A percentile compares a stretch with the other conserved stretches of the same genome.
Conservation (phyloP, 495 filamentous ascomycete species). For the Talaromyces liani region DNA sequence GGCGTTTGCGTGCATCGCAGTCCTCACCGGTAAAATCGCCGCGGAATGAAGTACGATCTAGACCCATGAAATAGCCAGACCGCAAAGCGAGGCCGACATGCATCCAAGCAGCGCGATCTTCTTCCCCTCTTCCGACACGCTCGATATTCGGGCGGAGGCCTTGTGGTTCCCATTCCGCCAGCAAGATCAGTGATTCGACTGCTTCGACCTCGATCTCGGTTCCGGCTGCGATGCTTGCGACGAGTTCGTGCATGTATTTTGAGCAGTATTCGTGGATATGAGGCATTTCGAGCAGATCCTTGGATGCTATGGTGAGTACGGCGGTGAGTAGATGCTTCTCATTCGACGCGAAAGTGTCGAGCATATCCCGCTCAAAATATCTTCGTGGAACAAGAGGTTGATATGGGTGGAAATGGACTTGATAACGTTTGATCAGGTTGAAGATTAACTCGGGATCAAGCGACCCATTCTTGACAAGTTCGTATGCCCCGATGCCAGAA, state of each 20-base stretch:
- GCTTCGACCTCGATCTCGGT: slow-evolving; percentile 54
- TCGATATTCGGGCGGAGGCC: slow-evolving; percentile 42
- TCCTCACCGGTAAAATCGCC: slow-evolving; percentile 39
- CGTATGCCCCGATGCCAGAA: slow-evolving; percentile 37
- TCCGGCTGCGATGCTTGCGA: slow-evolving; percentile 53
- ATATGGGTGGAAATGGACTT: slow-evolving; percentile 53
- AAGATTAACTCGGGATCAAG: slow-evolving; percentile 41
- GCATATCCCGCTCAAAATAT: slow-evolving; percentile 41
- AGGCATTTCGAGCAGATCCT: slow-evolving; percentile 49
- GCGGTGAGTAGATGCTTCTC: slow-evolving; percentile 57
- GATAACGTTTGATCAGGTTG: slow-evolving; percentile 45
- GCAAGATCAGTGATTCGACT: slow-evolving; percentile 54
- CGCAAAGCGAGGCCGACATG: slow-evolving; percentile 57
- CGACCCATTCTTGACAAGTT: slow-evolving; percentile 41
- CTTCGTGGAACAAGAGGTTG: slow-evolving; percentile 51
- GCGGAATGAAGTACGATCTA: slow-evolving; percentile 52
- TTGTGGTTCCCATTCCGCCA: slow-evolving; percentile 61
- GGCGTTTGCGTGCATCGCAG: slow-evolving; percentile 45
- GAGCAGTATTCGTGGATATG: slow-evolving; percentile 53
- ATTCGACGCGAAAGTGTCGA: slow-evolving; percentile 41
- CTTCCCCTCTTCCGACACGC: slow-evolving; percentile 54
- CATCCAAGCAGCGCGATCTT: slow-evolving; percentile 63
- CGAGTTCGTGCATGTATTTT: slow-evolving; percentile 54
- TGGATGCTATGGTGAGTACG: slow-evolving; percentile 54
- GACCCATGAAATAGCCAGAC: slow-evolving; percentile 55